Percentiles rank a stretch among this genome's conserved stretches.
Evolutionary conservation across 2,329 filamentous ascomycete genomes (phyloP).

Genomic region (Arthrinium puccinioides): DNA sequence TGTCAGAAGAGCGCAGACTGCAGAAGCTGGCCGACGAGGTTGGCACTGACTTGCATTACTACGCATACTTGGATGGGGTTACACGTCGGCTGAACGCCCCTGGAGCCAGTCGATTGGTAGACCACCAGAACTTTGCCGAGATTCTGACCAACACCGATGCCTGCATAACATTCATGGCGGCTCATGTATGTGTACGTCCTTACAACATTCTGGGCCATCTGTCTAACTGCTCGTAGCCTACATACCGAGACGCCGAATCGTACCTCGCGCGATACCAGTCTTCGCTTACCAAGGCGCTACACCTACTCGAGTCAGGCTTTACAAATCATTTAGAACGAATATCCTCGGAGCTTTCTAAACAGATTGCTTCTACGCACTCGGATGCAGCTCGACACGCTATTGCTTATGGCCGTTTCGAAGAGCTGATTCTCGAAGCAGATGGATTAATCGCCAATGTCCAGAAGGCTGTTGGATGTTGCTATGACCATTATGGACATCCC

Average conservation of each 20-base stretch:
- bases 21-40: constrained; percentile 76
- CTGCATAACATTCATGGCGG: constrained; percentile 87
- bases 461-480: constrained; percentile 41
- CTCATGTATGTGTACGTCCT: constrained; percentile 53
- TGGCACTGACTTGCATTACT: constrained; percentile 86
- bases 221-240: constrained; percentile 41
- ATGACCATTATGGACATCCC: constrained; percentile 42
- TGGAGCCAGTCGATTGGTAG: constrained; percentile 77
- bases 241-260: constrained; percentile 78
- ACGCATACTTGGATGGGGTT: constrained; percentile 85
- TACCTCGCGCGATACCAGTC: constrained; percentile 85
- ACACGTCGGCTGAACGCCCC: constrained; percentile 88
- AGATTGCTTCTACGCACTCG: constrained; percentile 47
- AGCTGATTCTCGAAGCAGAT: constrained; percentile 50
- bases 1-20: constrained; percentile 74
- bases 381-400: constrained; percentile 53
- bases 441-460: constrained; percentile 49
- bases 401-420: constrained; percentile 52
- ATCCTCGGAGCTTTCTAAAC: constrained; percentile 45
- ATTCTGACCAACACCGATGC: constrained; percentile 83
- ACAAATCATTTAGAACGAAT: constrained; percentile 44
- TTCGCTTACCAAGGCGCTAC: constrained; percentile 61
- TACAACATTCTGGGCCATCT: neutral
- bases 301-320: constrained; percentile 53
- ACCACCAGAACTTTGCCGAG: constrained; percentile 76